Evolutionary conservation across 2,329 filamentous ascomycete species (phyloP), one percentile per base, ranked within the genome.

Genomic region (Capronia coronata): DNA sequence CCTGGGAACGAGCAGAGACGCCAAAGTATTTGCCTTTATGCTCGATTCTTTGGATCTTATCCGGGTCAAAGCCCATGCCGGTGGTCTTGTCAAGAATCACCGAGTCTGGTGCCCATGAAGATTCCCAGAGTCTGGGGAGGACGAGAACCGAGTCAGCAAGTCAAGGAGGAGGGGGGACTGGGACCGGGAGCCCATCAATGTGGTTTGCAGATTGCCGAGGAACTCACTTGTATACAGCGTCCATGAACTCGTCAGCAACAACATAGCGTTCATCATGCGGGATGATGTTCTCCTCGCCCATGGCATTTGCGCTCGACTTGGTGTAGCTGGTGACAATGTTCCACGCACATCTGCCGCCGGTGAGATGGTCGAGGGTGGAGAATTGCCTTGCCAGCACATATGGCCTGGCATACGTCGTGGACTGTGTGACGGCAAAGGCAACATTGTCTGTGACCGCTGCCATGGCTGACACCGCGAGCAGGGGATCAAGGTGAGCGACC

Each of bases 261-360:
- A 69, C 72, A 57, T 86, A 86, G 47, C 80, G 72, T 55, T 80
- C 79, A 54, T 86, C 83, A 59, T 87, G 83, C 68, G 30, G 16
- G 1, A 73, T 69, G 57, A 83, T 80, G 23, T 78, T 70, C 1
- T 72, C 67, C 48, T 74, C 73, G 0, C 80, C 78, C 25, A 84
- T 67, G 54, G 84, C 84, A 1, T 76, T 69, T 0, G 82, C 82
- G 0, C 82, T 82, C 1, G 76, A 81, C 59, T 85, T 79, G 1
- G 84, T 71, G 71, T 75, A 80, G 1, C 71, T 74, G 0, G 79
- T 83, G 0, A 85, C 80, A n/a, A 84, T 81, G 54, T 84, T 84
- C 80, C 80, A 82, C 0, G 77, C 80, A 27, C 83, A 71, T 66
- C 82, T 70, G n/a, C 82, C 80, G 37, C 77, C 78, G 0, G 79